phyloP scores from a whole-genome alignment of 2,329 filamentous ascomycete species.

The Monosporascus ibericus region DNA sequence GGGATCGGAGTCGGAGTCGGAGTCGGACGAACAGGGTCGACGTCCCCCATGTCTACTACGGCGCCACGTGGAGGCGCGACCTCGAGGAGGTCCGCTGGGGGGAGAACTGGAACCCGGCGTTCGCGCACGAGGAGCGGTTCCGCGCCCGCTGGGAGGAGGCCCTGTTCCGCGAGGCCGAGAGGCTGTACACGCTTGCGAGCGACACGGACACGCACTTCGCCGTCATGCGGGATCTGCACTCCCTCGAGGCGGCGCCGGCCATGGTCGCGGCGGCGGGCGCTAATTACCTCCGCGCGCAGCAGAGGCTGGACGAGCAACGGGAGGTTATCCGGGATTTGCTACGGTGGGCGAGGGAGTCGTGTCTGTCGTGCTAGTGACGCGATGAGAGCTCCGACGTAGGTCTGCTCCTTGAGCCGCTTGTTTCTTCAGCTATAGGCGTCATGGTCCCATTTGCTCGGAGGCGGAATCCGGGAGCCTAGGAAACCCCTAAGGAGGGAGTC shows the following conservation, averaged over 20 bases:
- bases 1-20: neutral
- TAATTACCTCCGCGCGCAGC: neutral
- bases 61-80: neutral
- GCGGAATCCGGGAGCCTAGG: too few species aligned
- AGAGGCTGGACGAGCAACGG: slow-evolving; percentile 2
- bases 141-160: neutral
- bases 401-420: too few species aligned
- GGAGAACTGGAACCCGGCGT: neutral
- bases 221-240: slow-evolving; percentile 4
- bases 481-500: too few species aligned
- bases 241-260: neutral
- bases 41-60: neutral
- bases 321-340: neutral
- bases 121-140: neutral
- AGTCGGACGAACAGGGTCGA: neutral
- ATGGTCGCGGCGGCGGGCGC: neutral
- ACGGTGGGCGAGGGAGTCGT: slow-evolving; percentile 1
- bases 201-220: slow-evolving; percentile 4
- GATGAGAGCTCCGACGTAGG: neutral
- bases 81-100: neutral
- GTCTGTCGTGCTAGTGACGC: neutral
- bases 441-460: too few species aligned
- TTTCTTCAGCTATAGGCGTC: too few species aligned
- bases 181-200: slow-evolving; percentile 4
- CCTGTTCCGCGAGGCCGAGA: slow-evolving; percentile 6